Conservation (phyloP, 2,329 filamentous ascomycete species). For the Cladorrhinum sp. region DNA sequence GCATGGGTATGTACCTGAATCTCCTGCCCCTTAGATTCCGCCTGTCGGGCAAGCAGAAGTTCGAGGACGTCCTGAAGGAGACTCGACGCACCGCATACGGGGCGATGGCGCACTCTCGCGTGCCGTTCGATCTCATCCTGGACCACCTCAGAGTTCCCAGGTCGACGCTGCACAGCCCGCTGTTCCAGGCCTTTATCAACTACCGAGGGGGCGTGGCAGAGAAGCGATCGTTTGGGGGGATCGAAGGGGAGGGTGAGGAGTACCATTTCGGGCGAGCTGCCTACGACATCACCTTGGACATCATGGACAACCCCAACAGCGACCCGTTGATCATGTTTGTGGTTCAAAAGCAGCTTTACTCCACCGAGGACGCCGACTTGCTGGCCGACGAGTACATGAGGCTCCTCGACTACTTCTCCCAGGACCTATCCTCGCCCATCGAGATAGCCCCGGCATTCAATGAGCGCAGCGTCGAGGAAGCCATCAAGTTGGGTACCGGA, state of each 20-base stretch:
- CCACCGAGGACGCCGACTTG: constrained; percentile 23
- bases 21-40: constrained; percentile 37
- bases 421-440: constrained; percentile 17
- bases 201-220: constrained; percentile 30
- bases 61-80: constrained; percentile 31
- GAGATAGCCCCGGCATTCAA: not conserved
- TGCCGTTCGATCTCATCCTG: constrained; percentile 50
- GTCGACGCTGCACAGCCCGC: constrained; percentile 38
- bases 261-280: constrained; percentile 19
- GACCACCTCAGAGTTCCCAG: constrained; percentile 41
- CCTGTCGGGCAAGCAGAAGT: constrained; percentile 21
- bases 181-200: constrained; percentile 46
- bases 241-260: constrained; percentile 19
- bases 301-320: constrained; percentile 32
- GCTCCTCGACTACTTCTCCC: not conserved
- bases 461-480: not conserved
- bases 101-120: constrained; percentile 40
- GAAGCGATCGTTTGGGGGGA: constrained; percentile 19
- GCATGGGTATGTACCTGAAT: constrained; percentile 40
- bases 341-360: constrained; percentile 34
- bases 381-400: not conserved
- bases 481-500: constrained; percentile 1
- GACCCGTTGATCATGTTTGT: constrained; percentile 25
- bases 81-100: constrained; percentile 27
- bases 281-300: constrained; percentile 37